Evolutionary conservation across 257 asterid species (phyloP), one percentile per base, ranked within the genome.

Genomic region (Rhazya stricta): DNA sequence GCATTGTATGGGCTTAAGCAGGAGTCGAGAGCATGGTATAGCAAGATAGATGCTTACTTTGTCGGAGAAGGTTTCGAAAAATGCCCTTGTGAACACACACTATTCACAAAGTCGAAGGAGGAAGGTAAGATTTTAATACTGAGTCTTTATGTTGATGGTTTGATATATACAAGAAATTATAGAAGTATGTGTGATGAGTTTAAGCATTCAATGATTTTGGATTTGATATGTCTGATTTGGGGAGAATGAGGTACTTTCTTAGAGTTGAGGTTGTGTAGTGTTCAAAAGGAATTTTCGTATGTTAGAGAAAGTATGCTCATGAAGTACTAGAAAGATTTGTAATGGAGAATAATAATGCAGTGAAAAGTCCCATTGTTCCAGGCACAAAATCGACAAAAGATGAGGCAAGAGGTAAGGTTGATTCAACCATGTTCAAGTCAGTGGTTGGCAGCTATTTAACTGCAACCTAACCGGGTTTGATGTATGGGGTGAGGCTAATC

Each of bases 161-260:
- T 2, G 11, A 66, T 66, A 7, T 34, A 10, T 66, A 66, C 42
- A 4, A 36, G 2, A 30, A 66, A 66, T 66, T 30, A 66, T 66
- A 27, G 27, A 27, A 8, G 11, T 13, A 66, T 66, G 71, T 4
- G 19, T 27, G 18, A 34, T 29, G 71, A 66, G 39, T 27, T 58
- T 27, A 66, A 66, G 71, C 36, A 34, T 34, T 37, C 2, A 25
- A 27, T 29, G 45, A 66, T 15, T 3, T n/a, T 36, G 73, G 41
- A 65, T 65, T 65, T 65, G 70, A 65, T 13, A 65, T 65, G 42
- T 29, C 70, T 29, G 70, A 65, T 41, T 65, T 65, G 25, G 70
- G 70, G n/a, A 65, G 18, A 23, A 65, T 65, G 70, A 65, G 18
- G 70, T 23, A 65, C 18, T 65, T 65, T 37, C n/a, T 65, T 29